Conservation (phyloP, 1,284 basidiomycete species). For the Taiwanofungus camphoratus region DNA sequence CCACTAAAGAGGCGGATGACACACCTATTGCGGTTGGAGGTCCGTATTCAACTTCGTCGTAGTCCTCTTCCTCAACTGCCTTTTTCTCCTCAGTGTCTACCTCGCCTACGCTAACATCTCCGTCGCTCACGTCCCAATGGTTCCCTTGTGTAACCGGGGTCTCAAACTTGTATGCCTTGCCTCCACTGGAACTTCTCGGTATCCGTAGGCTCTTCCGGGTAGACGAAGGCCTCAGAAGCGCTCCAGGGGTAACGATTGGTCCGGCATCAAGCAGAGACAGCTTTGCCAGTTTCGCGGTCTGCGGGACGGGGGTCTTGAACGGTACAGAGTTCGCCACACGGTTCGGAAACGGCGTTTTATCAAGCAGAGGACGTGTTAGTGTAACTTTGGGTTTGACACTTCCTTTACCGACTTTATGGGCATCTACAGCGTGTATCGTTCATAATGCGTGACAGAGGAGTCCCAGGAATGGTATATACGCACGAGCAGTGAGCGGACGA, state of each 20-base stretch:
- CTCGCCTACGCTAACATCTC: conserved; percentile 38
- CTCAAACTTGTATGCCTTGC: conserved; percentile 37
- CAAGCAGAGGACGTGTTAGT: conserved; percentile 42
- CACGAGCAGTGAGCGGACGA: conserved; percentile 19
- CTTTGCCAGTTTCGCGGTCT: conserved; percentile 29
- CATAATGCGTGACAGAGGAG: background rate
- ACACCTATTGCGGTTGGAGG: conserved; percentile 62
- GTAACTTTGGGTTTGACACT: conserved; percentile 18
- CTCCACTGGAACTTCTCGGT: conserved; percentile 18
- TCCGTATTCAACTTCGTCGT: conserved; percentile 75
- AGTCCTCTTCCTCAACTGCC: conserved; percentile 39
- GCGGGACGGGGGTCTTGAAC: conserved; percentile 26
- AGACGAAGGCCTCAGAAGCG: conserved; percentile 55
- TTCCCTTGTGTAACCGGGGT: conserved; percentile 64
- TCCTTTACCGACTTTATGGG: conserved; percentile 19
- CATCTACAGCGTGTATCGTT: conserved; percentile 11
- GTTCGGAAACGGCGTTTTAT: conserved; percentile 55
- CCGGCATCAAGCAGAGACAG: conserved; percentile 26
- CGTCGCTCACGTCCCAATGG: conserved; percentile 71
- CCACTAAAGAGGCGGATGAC: conserved; percentile 17
- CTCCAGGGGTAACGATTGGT: conserved; percentile 30
- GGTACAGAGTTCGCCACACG: conserved; percentile 30
- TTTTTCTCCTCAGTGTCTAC: conserved; percentile 30
- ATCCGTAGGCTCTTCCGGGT: conserved; percentile 41
- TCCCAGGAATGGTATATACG: conserved; percentile 1